Conservation (phyloP, 2,329 filamentous ascomycete genomes). For the Trichoderma brevicompactum region DNA sequence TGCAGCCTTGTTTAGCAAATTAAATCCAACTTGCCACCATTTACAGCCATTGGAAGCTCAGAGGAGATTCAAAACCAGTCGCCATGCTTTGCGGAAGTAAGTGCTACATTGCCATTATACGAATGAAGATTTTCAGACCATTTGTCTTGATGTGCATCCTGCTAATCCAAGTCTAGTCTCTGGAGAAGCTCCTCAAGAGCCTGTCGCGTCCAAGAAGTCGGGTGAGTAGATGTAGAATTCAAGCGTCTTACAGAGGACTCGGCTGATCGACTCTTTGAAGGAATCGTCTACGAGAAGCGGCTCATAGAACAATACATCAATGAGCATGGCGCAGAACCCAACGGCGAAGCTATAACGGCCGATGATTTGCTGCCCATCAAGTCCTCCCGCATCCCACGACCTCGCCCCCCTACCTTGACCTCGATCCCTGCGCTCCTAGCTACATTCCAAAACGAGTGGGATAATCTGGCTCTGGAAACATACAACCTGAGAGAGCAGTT, state of each 20-base stretch:
- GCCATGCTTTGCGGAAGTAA: constrained; percentile 56
- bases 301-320: constrained; percentile 94
- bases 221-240: constrained; percentile 57
- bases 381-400: constrained; percentile 79
- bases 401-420: constrained; percentile 88
- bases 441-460: constrained; percentile 98
- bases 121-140: too few species aligned
- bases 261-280: constrained; percentile 47
- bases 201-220: constrained; percentile 92
- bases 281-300: constrained; percentile 91
- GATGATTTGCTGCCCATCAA: constrained; percentile 91
- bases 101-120: constrained; percentile 24
- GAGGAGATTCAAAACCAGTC: constrained; percentile 38
- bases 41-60: constrained; percentile 40
- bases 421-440: constrained; percentile 94
- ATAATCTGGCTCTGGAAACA: constrained; percentile 86
- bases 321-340: constrained; percentile 90
- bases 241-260: not conserved
- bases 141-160: not conserved
- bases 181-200: constrained; percentile 92
- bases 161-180: constrained; percentile 67
- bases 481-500: constrained; percentile 91
- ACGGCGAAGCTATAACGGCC: constrained; percentile 78
- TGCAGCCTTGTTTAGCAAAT: constrained; percentile 18
- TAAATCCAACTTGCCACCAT: constrained; percentile 25